Evolutionary conservation across 2,329 filamentous ascomycete species (phyloP).

Genomic region (Pyrenochaeta sp.): DNA sequence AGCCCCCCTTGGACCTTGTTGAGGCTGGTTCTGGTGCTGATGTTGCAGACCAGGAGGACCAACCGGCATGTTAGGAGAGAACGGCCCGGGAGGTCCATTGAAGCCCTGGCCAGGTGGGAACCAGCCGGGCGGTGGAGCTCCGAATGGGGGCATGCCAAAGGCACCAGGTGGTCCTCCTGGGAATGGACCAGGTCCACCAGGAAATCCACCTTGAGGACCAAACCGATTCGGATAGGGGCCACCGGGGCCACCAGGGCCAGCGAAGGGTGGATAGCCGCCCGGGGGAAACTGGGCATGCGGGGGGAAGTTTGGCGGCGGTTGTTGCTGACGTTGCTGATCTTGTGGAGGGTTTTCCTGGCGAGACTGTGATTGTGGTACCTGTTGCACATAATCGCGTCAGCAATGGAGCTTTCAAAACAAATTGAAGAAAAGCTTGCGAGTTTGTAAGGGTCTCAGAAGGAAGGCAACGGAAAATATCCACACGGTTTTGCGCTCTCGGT

Average conservation of each 20-base stretch:
- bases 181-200: conserved; percentile 51
- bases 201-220: conserved; percentile 57
- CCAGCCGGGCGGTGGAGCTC: conserved; percentile 73
- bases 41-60: conserved; percentile 62
- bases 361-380: conserved; percentile 42
- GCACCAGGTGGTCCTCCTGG: conserved; percentile 62
- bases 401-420: conserved; percentile 11
- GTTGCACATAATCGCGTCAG: conserved; percentile 37
- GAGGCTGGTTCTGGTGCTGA: conserved; percentile 51
- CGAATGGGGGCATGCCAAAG: conserved; percentile 76
- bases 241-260: conserved; percentile 50
- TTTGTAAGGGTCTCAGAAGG: conserved; percentile 79
- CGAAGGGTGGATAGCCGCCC: conserved; percentile 52
- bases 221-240: conserved; percentile 54
- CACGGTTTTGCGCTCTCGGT: conserved; percentile 95
- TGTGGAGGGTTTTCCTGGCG: conserved; percentile 29
- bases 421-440: conserved; percentile 17
- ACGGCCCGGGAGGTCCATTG: conserved; percentile 71
- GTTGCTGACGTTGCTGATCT: conserved; percentile 38
- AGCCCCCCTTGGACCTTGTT: conserved; percentile 48
- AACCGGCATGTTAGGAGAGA: conserved; percentile 67
- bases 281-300: conserved; percentile 53
- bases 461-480: conserved; percentile 99
- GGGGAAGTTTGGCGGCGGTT: conserved; percentile 51
- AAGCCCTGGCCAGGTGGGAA: conserved; percentile 81